Base-by-base conservation (phyloP, 805 yeast species). In the Cyberlindnera euphorbiiphila region DNA sequence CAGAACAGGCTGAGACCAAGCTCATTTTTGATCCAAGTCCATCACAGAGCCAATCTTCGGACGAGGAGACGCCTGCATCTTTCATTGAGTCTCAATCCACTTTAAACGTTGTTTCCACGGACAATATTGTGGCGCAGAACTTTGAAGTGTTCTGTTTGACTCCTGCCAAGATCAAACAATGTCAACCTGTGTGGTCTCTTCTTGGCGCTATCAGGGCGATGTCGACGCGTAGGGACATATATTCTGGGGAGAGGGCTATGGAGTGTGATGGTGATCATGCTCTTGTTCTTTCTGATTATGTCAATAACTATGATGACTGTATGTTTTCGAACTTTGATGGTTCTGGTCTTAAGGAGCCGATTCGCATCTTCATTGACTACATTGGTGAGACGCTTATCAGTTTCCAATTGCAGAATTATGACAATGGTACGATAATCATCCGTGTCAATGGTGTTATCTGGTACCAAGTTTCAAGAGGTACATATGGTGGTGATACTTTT, bases 381-480 rank as follows among this genome's bases (percentile, higher is more conserved):
- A 72, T 74, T 12, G 75, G 76, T 16, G 71, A 74, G 24, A 74
- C 77, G 9, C 59, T 74, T 15, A 62, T 76, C 25, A 72, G 72
- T 2, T 72, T 75, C 46, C 76, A 71, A 41, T 56, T 76, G 23
- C 64, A 68, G 34, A 68, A 73, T 34, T 66, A 67, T 14, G 54
- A 57, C 30, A 62, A 66, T 37, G 67, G 68, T 34, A 69, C 61
- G 37, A 53, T 71, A 6, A 60, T 65, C 31, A 69, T 69, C 10
- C 59, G 66, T 37, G 85, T 81, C 5, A 81, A 81, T 49, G 86
- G 85, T 16, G 70, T 81, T 16, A 68, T 74, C 11, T 81, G 88
- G 88, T 72, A 78, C 18, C 85, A 79, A 51, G 76, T 77, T 2
- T 68, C 78, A 0, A 66, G 74, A 25, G 77, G 77, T 32, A 64